Percentiles rank a stretch among this genome's conserved stretches.
Evolutionary conservation across 2,329 filamentous ascomycete species (phyloP).

Genomic region (Diaporthe citrichinensis): DNA sequence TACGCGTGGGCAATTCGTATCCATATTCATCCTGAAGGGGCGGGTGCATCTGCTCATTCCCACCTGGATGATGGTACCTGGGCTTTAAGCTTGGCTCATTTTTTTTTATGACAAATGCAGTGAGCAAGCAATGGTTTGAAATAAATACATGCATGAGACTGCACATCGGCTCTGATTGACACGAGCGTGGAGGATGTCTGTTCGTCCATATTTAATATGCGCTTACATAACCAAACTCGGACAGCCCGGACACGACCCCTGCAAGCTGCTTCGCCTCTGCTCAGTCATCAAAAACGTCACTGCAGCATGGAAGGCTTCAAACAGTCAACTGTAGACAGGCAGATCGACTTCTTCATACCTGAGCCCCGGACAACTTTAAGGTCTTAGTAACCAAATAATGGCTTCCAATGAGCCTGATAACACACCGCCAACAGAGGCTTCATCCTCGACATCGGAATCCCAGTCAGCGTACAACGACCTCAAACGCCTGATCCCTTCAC

Average conservation of each 20-base stretch:
- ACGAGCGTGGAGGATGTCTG: not conserved
- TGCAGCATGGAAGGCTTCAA: not conserved
- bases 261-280: not conserved
- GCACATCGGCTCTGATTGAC: not conserved
- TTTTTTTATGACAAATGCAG: not conserved
- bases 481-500: slow-evolving; percentile 46
- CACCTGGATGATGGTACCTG: not conserved
- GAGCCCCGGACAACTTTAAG: not conserved
- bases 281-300: slow-evolving; percentile 30
- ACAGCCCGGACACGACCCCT: not conserved
- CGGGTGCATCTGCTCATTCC: not conserved
- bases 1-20: too few species aligned
- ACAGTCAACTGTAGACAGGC: not conserved
- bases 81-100: not conserved
- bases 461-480: slow-evolving; percentile 48
- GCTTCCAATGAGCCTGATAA: slow-evolving; percentile 3
- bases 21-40: not conserved
- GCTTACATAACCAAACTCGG: slow-evolving; percentile 24
- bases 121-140: not conserved
- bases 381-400: not conserved
- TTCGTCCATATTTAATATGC: not conserved
- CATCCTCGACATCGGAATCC: slow-evolving; percentile 38
- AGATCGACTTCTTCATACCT: not conserved
- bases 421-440: slow-evolving; percentile 6
- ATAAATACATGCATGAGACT: not conserved